Base-by-base conservation (phyloP, 1,284 basidiomycete species). In the Anthracocystis panici-leucophaei region DNA sequence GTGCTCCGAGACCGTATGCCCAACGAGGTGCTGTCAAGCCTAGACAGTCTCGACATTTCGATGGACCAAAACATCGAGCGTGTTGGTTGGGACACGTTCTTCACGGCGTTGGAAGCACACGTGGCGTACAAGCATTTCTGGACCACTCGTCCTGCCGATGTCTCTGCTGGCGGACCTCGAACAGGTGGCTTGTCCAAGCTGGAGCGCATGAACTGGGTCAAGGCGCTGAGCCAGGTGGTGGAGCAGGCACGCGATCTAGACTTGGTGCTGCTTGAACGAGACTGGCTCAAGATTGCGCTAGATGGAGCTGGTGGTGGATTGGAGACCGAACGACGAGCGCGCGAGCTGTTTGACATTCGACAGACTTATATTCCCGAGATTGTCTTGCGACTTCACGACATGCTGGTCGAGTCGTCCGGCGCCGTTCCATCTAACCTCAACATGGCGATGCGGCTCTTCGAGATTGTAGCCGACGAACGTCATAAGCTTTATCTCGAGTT, bases 281-380 rank as follows among this genome's bases (percentile, higher is more conserved):
- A 87, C 53, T 89, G 88, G 88, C 85, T 89, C 62, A 84, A 86
- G 61, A 82, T 88, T 65, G 82, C 84, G 9, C 54, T 85, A n/a
- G 61, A 56, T 51, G 52, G 45, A 46, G 14, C 27, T 3, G 35
- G 40, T 2, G 69, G 63, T 42, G 69, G 64, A 35, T 48, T 58
- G 69, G 27, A 77, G 89, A 90, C 87, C 51, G 89, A 91, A 56
- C 88, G 88, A 12, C 88, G 93, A 14, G 87, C 87, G 21, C 87
- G 87, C 27, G 93, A 97, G 77, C 89, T 97, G 54, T 86, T 89
- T 3, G 89, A 92, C 23, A 93, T 97, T 63, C 90, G 95, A 33
- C 91, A 93, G 78, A 91, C 95, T 40, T 96, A 93, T 86, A 88
- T 98, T 20, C 96, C 95, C 0, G 94, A 97, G 83, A 88, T 98